phyloP scores from a whole-genome alignment of 2,329 filamentous ascomycete species.

The Diplodia intermedia region DNA sequence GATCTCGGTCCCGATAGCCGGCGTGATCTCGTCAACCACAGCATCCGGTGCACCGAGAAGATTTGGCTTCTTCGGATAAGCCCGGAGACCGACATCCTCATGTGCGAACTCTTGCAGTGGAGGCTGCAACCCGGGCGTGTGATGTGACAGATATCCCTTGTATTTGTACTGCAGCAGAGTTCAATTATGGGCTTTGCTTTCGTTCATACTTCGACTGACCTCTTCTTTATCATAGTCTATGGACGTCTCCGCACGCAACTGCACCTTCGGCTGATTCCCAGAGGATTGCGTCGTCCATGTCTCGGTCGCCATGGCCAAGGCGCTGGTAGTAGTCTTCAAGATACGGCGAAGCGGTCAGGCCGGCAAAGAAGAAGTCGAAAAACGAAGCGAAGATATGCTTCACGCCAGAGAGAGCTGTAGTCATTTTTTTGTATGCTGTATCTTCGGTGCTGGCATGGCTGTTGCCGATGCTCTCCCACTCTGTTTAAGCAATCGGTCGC shows the following conservation, averaged over 20 bases:
- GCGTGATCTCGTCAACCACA: slow-evolving; percentile 38
- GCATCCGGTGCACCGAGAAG: slow-evolving; percentile 46
- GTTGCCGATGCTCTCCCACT: not conserved
- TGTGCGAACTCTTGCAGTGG: slow-evolving; percentile 21
- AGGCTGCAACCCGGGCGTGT: slow-evolving; percentile 13
- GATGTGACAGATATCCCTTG: slow-evolving; percentile 21
- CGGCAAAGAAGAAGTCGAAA: slow-evolving; percentile 18
- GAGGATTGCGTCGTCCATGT: slow-evolving; percentile 17
- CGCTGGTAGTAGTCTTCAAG: slow-evolving; percentile 23
- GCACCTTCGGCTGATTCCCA: slow-evolving; percentile 27
- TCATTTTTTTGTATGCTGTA: slow-evolving; percentile 8
- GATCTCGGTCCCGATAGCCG: slow-evolving; percentile 46
- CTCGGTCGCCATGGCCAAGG: slow-evolving; percentile 18
- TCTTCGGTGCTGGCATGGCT: not conserved
- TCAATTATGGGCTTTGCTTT: not conserved
- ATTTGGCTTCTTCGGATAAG: slow-evolving; percentile 53
- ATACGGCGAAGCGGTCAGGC: slow-evolving; percentile 25
- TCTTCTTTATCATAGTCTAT: slow-evolving; percentile 29
- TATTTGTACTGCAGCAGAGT: slow-evolving; percentile 22
- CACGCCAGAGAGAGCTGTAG: not conserved
- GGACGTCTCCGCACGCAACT: slow-evolving; percentile 25
- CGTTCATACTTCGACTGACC: not conserved
- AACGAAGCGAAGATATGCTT: slow-evolving; percentile 19
- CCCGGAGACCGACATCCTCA: slow-evolving; percentile 49
- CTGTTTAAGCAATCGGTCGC: slow-evolving; percentile 8